Conservation (phyloP, 768 basidiomycete genomes). For the Pulveroboletus sp. region DNA sequence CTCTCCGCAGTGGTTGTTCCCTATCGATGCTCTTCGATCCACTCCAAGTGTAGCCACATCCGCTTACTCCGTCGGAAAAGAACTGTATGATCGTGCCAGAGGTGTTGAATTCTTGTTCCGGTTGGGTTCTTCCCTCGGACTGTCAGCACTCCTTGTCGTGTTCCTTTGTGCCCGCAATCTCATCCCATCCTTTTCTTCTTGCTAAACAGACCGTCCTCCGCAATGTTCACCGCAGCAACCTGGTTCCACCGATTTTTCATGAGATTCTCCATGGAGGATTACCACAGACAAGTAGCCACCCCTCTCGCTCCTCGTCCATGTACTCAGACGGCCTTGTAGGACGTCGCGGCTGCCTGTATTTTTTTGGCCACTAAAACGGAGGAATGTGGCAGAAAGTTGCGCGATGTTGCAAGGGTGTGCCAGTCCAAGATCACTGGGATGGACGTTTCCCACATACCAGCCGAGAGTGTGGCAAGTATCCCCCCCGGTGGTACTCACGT, state of each 20-base stretch:
- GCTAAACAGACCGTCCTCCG: conserved; percentile 61
- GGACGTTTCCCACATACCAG: conserved; percentile 52
- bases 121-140: conserved; percentile 65
- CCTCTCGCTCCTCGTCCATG: conserved; percentile 4
- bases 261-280: conserved; percentile 79
- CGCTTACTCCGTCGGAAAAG: conserved; percentile 48
- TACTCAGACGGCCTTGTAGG: conserved; percentile 38
- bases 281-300: conserved; percentile 60
- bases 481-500: not conserved
- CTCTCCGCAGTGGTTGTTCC: conserved; percentile 68
- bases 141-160: conserved; percentile 48
- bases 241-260: conserved; percentile 93
- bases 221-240: conserved; percentile 81
- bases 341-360: conserved; percentile 80
- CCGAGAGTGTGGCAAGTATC: conserved; percentile 58
- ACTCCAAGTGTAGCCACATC: conserved; percentile 56
- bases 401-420: conserved; percentile 77
- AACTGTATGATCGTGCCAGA: conserved; percentile 73
- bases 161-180: conserved; percentile 8
- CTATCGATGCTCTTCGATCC: conserved; percentile 48
- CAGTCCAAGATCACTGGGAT: conserved; percentile 59
- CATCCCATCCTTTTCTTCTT: conserved; percentile 7
- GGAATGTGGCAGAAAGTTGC: conserved; percentile 80
- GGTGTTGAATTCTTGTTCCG: conserved; percentile 86
- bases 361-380: conserved; percentile 91